A percentile compares a stretch with the other conserved stretches of the same genome.
Conservation (phyloP, 805 yeast species). For the Naumovozyma baii region DNA sequence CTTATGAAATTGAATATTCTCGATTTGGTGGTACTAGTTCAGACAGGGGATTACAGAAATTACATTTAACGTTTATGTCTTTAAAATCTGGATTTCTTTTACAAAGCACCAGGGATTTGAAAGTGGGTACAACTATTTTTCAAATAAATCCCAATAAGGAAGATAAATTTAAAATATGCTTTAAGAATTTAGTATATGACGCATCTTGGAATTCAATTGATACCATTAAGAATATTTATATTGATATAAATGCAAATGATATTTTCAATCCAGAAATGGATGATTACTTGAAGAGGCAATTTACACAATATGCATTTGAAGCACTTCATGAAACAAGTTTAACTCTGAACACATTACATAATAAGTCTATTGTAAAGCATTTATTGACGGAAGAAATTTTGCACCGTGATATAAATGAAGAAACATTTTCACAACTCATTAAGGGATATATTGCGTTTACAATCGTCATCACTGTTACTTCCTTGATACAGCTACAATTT, state of each 20-base stretch:
- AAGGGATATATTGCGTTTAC: background rate
- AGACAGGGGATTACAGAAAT: constrained; percentile 17
- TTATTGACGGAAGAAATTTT: background rate
- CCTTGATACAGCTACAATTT: constrained; percentile 1
- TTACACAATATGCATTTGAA: background rate
- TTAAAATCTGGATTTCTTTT: constrained; percentile 13
- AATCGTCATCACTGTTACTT: constrained; percentile 1
- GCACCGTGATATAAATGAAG: constrained; percentile 5
- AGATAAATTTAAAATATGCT: constrained; percentile 20
- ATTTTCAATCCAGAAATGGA: background rate
- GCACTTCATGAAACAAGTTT: background rate
- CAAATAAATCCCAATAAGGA: constrained; percentile 6
- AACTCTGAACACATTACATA: too few relatives aligned
- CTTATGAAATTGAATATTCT: constrained; percentile 8
- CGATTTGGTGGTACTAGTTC: constrained; percentile 22
- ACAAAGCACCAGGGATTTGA: constrained; percentile 11
- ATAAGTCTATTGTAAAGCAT: background rate
- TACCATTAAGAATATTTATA: constrained; percentile 12
- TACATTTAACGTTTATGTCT: constrained; percentile 5
- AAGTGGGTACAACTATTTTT: constrained; percentile 11
- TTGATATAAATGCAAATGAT: constrained; percentile 10
- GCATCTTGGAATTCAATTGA: constrained; percentile 30
- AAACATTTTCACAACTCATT: constrained; percentile 2
- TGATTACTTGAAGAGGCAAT: background rate
- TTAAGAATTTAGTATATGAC: constrained; percentile 26